Percentiles rank a stretch among this genome's conserved stretches.
Conservation (phyloP, 192 early-diverging fungal species). For the Mortierella hygrophila region DNA sequence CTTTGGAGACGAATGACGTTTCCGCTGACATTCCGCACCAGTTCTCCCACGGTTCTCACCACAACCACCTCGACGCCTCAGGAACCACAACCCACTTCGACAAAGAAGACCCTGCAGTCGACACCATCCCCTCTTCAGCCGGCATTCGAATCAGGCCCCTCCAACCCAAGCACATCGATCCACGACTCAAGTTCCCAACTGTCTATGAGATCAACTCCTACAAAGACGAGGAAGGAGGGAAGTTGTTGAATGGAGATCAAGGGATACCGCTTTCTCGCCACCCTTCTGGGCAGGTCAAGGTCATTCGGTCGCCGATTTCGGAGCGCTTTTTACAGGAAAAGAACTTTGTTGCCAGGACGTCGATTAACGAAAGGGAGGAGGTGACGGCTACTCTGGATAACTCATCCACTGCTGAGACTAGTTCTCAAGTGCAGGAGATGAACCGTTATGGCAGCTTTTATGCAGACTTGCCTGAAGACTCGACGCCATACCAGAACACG, state of each 20-base stretch:
- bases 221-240: background rate
- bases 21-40: too few relatives aligned
- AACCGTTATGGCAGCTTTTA: background rate
- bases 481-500: too few relatives aligned
- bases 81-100: background rate
- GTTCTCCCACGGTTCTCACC: background rate
- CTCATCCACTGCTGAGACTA: background rate
- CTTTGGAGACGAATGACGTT: background rate
- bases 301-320: background rate
- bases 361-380: background rate
- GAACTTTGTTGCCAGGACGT: background rate
- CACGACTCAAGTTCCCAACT: background rate
- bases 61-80: background rate
- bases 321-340: background rate
- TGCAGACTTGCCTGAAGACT: too few relatives aligned
- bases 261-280: background rate
- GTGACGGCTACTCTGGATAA: background rate
- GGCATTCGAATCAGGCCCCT: background rate
- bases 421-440: background rate
- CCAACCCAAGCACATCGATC: background rate
- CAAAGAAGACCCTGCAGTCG: background rate
- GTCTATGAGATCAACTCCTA: background rate
- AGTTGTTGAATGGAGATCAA: background rate
- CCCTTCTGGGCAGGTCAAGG: background rate
- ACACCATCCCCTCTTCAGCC: background rate